Evolutionary conservation across 2,329 filamentous ascomycete genomes (phyloP).

Genomic region (Alternaria brassicicola): DNA sequence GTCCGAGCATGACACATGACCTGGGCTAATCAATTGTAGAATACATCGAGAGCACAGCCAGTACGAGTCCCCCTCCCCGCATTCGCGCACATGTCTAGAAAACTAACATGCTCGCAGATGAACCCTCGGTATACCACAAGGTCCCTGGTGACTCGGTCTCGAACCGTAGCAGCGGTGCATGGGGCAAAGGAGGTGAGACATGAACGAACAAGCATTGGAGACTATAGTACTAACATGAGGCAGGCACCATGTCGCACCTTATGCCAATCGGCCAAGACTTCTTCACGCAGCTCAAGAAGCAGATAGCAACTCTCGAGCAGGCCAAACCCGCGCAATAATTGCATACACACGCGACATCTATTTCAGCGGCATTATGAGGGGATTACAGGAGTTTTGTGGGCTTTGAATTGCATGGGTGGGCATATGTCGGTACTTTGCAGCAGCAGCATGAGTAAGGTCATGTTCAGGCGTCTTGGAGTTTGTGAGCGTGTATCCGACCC

Average conservation of each 20-base stretch:
- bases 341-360: slow-evolving; percentile 24
- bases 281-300: slow-evolving; percentile 55
- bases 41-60: slow-evolving; percentile 39
- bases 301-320: slow-evolving; percentile 50
- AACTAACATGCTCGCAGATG: slow-evolving; percentile 35
- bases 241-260: slow-evolving; percentile 47
- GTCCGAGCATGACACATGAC: background rate
- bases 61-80: slow-evolving; percentile 21
- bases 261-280: slow-evolving; percentile 55
- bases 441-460: slow-evolving; percentile 24
- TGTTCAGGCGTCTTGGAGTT: slow-evolving; percentile 38
- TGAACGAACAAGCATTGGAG: background rate
- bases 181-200: slow-evolving; percentile 48
- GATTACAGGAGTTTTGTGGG: slow-evolving; percentile 45
- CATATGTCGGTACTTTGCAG: slow-evolving; percentile 20
- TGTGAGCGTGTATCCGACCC: slow-evolving; percentile 10
- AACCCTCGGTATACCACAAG: slow-evolving; percentile 46
- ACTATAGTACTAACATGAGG: slow-evolving; percentile 17
- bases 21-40: slow-evolving; percentile 32
- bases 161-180: slow-evolving; percentile 48
- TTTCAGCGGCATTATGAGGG: slow-evolving; percentile 44
- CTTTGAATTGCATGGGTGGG: slow-evolving; percentile 26
- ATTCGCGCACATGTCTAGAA: slow-evolving; percentile 4
- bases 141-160: slow-evolving; percentile 49
- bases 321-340: slow-evolving; percentile 38